Evolutionary conservation across 441 rosid genomes (phyloP).

Genomic region (Syzygium malaccense): DNA sequence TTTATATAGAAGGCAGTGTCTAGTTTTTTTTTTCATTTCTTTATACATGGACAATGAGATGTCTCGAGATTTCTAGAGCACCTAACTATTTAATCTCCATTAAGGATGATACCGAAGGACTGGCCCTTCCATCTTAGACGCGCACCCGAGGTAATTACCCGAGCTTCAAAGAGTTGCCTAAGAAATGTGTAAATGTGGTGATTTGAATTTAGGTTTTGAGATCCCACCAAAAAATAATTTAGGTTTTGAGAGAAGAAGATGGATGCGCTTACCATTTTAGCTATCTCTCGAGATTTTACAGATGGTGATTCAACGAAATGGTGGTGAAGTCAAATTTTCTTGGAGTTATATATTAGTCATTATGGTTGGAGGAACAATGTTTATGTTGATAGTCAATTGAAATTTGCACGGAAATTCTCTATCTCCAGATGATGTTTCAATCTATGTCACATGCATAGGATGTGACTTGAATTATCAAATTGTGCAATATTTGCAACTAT

Average conservation of each 20-base stretch:
- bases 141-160: not conserved
- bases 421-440: too few relatives aligned
- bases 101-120: too few relatives aligned
- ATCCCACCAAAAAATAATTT: too few relatives aligned
- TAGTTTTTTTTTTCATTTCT: not conserved
- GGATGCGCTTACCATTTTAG: too few relatives aligned
- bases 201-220: too few relatives aligned
- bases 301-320: not conserved
- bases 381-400: not conserved
- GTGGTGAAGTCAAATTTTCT: not conserved
- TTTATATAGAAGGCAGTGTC: not conserved
- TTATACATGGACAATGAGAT: too few relatives aligned
- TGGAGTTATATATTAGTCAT: not conserved
- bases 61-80: not conserved
- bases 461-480: not conserved
- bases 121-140: not conserved
- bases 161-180: too few relatives aligned
- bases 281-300: not conserved
- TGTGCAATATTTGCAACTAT: not conserved
- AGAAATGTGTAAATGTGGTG: too few relatives aligned
- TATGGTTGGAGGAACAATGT: not conserved
- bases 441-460: too few relatives aligned
- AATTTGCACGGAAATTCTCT: not conserved
- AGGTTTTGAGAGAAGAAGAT: too few relatives aligned
- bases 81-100: not conserved